Base-by-base conservation (phyloP, 2,329 filamentous ascomycete species). In the Penicillium hesseltinei region DNA sequence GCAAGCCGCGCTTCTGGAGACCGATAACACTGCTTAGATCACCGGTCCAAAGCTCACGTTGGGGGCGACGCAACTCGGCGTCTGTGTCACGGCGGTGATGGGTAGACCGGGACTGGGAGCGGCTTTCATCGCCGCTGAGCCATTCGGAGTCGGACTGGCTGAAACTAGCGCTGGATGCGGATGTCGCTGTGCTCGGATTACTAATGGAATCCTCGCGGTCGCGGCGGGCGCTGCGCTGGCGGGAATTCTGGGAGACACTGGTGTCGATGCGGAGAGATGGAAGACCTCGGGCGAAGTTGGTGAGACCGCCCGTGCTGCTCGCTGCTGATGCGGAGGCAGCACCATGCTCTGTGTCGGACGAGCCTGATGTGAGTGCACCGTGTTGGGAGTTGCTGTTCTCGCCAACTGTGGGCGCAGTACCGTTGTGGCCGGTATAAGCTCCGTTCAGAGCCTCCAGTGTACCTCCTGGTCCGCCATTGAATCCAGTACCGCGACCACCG, bases 1-100 rank as follows among this genome's bases (percentile, higher is more conserved):
- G 82, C 36, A 99, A 75, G 0, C 94, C 94, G 53, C 94, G 83
- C 79, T 99, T 99, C 79, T 99, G 94, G 62, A 99, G 73, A 0
- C 94, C 94, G 65, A 99, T 96, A 3, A 97, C 93, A 48, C 91
- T 91, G 77, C 77, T 95, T 85, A 57, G 88, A 87, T 68, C 83
- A 79, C 78, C 79, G 2, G 77, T 81, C 93, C 94, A 99, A 0
- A 93, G 80, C 63, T 92, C 89, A 15, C 84, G 77, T 15, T 80
- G 75, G 3, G 66, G 62, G 62, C 67, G 61, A 51, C 59, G 56
- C 25, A 67, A 23, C 43, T 67, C 67, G 15, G 67, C 67, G 44
- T 73, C 69, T 9, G 69, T 74, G 38, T 75, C 78, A 27, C 75
- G 74, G 44, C 76, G 74, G 51, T 68, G 71, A 57, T 70, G 76